A percentile compares a stretch with the other conserved stretches of the same genome.
Conservation (phyloP, 768 basidiomycete species). For the Boletus rex-veris region DNA sequence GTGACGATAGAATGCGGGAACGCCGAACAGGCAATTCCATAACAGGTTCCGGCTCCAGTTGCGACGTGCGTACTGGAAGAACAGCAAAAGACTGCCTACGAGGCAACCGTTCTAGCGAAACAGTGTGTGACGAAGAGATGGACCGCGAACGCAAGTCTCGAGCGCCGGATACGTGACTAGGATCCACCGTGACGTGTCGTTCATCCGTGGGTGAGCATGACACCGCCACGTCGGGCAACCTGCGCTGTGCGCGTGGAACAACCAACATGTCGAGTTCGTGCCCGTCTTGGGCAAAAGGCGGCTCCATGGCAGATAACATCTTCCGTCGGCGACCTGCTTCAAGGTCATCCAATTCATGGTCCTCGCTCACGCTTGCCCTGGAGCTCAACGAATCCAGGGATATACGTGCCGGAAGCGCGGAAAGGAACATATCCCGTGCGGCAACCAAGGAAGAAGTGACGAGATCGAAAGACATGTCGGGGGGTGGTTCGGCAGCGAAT, state of each 20-base stretch:
- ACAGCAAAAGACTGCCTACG: slow-evolving; percentile 18
- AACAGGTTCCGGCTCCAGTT: slow-evolving; percentile 31
- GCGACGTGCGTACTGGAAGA: slow-evolving; percentile 29
- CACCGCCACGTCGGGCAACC: neutral
- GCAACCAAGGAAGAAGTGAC: slow-evolving; percentile 17
- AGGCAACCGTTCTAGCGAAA: neutral
- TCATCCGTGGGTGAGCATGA: neutral
- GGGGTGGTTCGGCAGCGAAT: neutral
- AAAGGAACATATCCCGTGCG: slow-evolving; percentile 21
- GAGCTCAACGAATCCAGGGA: slow-evolving; percentile 32
- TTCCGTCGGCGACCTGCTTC: neutral
- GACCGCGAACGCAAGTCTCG: neutral
- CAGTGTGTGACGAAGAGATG: neutral
- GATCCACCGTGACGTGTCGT: neutral
- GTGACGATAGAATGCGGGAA: neutral
- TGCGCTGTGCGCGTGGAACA: neutral
- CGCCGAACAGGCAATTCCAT: slow-evolving; percentile 29
- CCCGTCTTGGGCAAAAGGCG: slow-evolving; percentile 1
- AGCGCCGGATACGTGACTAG: neutral
- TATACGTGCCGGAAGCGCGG: slow-evolving; percentile 26
- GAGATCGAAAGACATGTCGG: slow-evolving; percentile 4
- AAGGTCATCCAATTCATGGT: slow-evolving; percentile 27
- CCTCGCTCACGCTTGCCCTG: slow-evolving; percentile 25
- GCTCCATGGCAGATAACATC: neutral
- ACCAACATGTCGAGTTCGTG: slow-evolving; percentile 17